phyloP scores from a whole-genome alignment of 1,139 yeast genomes.

The Pichia sp. region DNA sequence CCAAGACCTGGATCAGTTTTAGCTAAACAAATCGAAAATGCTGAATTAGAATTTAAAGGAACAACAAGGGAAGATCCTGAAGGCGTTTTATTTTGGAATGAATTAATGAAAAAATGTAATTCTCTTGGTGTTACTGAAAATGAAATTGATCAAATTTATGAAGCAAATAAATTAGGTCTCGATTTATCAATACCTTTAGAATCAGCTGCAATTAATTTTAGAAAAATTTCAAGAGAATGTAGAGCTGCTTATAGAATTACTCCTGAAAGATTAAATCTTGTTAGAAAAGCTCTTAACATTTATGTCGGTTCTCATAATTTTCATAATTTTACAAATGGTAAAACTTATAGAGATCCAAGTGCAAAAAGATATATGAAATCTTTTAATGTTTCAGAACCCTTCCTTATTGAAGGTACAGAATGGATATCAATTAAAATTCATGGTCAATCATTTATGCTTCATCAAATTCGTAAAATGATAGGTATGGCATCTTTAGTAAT shows the following conservation, averaged over 20 bases:
- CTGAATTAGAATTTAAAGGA: conserved; percentile 52
- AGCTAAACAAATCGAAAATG: conserved; percentile 51
- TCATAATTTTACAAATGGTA: conserved; percentile 92
- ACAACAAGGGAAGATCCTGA: conserved; percentile 58
- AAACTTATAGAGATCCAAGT: conserved; percentile 78
- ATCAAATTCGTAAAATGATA: conserved; percentile 96
- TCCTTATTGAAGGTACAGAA: conserved; percentile 86
- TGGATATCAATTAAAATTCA: conserved; percentile 96
- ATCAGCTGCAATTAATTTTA: conserved; percentile 50
- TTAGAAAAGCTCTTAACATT: conserved; percentile 63
- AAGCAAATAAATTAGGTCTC: conserved; percentile 32
- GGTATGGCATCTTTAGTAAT: conserved; percentile 87
- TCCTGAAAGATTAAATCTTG: conserved; percentile 49
- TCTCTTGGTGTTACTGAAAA: conserved; percentile 45
- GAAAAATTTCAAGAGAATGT: conserved; percentile 58
- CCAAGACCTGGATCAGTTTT: conserved; percentile 76
- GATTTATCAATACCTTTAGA: conserved; percentile 29
- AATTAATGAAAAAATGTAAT: conserved; percentile 40
- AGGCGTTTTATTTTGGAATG: conserved; percentile 68
- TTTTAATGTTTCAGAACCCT: conserved; percentile 81
- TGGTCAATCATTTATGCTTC: conserved; percentile 97
- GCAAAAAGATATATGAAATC: conserved; percentile 77
- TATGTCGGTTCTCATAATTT: conserved; percentile 90
- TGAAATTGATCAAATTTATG: conserved; percentile 37
- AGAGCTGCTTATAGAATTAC: conserved; percentile 69